Conservation (phyloP, 2,329 filamentous ascomycete genomes). For the Alternaria atra region DNA sequence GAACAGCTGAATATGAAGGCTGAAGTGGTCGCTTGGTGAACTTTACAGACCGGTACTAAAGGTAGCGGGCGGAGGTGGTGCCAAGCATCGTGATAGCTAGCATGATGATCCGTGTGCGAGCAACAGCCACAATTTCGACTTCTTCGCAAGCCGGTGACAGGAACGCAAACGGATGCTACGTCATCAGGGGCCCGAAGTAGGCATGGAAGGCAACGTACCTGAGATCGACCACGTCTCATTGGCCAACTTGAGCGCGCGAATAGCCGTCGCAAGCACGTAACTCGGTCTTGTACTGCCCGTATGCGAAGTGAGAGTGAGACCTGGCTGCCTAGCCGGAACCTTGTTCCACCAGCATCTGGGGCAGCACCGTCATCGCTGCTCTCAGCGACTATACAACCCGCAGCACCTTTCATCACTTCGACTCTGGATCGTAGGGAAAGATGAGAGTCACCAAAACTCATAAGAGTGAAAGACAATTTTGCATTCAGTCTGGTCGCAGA, state of each 20-base stretch:
- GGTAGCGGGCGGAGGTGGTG: too few species aligned
- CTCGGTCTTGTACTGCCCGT: neutral
- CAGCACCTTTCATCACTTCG: neutral
- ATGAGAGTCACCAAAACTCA: too few species aligned
- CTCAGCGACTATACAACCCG: neutral
- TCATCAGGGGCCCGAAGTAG: neutral
- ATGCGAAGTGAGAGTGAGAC: neutral
- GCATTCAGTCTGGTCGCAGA: neutral
- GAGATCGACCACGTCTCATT: neutral
- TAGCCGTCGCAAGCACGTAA: neutral
- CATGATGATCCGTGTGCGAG: too few species aligned
- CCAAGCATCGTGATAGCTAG: too few species aligned
- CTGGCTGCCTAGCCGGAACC: neutral
- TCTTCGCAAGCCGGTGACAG: too few species aligned
- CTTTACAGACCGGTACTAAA: too few species aligned
- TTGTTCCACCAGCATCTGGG: too few species aligned
- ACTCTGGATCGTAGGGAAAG: neutral
- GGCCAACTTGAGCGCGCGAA: neutral
- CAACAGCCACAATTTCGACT: too few species aligned
- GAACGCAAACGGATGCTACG: too few species aligned
- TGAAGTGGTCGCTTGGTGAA: too few species aligned
- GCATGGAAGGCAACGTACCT: neutral
- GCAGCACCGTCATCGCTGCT: neutral
- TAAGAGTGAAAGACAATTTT: too few species aligned
- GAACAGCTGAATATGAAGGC: too few species aligned